These are phyloP conservation scores for Tulasnella sp. DNA, from an alignment of 768 basidiomycete species.

Conservation along the genomic window DNA sequence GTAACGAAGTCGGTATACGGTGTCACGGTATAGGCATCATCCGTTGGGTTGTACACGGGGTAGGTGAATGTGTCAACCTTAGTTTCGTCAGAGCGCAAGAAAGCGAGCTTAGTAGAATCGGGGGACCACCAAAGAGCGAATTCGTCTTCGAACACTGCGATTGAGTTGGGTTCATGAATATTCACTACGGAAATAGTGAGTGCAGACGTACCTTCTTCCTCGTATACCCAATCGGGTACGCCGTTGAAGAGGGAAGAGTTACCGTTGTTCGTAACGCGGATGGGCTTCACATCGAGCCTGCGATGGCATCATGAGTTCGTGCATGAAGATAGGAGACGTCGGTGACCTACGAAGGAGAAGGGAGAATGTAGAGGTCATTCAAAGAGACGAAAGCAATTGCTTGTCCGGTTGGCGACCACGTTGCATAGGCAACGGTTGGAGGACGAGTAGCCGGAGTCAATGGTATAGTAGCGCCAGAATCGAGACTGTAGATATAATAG, in stretches of 20 bases:
- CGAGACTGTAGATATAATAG: constrained; percentile 82
- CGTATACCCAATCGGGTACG: constrained; percentile 95
- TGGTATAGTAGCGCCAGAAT: constrained; percentile 52
- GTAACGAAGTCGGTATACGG: constrained; percentile 59
- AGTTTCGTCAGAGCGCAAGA: constrained; percentile 79
- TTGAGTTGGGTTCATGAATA: background rate
- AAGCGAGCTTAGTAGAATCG: constrained; percentile 55
- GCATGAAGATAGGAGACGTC: background rate
- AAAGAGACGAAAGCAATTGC: constrained; percentile 74
- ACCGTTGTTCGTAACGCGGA: constrained; percentile 72
- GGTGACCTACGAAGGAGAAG: constrained; percentile 45
- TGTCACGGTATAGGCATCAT: constrained; percentile 51
- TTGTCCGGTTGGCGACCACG: constrained; percentile 75
- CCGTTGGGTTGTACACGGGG: constrained; percentile 83
- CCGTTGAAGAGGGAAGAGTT: constrained; percentile 82
- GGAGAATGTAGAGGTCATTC: constrained; percentile 82
- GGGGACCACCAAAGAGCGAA: constrained; percentile 89
- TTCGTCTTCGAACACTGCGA: constrained; percentile 49
- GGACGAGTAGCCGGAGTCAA: constrained; percentile 56
- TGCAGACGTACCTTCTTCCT: constrained; percentile 46
- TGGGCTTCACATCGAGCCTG: constrained; percentile 32
- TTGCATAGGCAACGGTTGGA: constrained; percentile 62
- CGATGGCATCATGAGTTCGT: constrained; percentile 22
- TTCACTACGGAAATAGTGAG: background rate
- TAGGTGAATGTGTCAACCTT: constrained; percentile 74